These are phyloP conservation scores for Tricholomella constricta DNA, from an alignment of 768 basidiomycete genomes.

Conservation along the genomic window DNA sequence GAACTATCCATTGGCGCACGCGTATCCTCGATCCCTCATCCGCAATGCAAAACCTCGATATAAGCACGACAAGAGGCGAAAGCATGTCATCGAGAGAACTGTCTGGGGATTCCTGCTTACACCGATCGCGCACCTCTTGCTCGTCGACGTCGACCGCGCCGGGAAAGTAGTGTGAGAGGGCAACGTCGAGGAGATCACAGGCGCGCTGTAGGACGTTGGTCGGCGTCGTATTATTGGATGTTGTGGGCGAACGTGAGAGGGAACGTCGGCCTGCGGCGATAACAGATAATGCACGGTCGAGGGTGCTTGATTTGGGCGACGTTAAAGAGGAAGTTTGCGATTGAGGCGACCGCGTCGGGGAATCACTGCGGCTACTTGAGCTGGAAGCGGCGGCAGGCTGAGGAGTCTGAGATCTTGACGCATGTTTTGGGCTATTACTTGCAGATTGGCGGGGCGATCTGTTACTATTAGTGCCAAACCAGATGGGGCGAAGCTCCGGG, in stretches of 20 bases:
- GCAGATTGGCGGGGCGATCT: constrained; percentile 35
- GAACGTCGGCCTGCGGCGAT: constrained; percentile 54
- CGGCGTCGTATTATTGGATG: constrained; percentile 34
- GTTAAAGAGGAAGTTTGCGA: constrained; percentile 24
- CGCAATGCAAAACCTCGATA: constrained; percentile 69
- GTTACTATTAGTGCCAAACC: constrained; percentile 54
- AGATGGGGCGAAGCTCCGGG: constrained; percentile 53
- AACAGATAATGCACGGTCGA: constrained; percentile 62
- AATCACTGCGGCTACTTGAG: constrained; percentile 41
- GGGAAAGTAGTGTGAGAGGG: constrained; percentile 65
- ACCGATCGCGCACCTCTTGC: constrained; percentile 52
- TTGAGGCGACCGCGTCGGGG: constrained; percentile 32
- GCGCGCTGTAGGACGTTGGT: constrained; percentile 63
- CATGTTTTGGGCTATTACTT: constrained; percentile 37
- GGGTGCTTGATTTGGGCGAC: constrained; percentile 42
- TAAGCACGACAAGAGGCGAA: constrained; percentile 73
- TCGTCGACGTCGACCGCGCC: constrained; percentile 67
- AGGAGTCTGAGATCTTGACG: constrained; percentile 34
- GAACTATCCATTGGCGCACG: constrained; percentile 71
- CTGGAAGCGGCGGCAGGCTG: constrained; percentile 26
- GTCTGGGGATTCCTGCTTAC: constrained; percentile 49
- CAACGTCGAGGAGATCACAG: constrained; percentile 66
- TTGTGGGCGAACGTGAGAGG: constrained; percentile 50
- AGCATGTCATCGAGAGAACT: constrained; percentile 75
- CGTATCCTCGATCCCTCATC: constrained; percentile 58